Conservation (phyloP, 2,329 filamentous ascomycete genomes). For the Chaetomiaceae sp. region DNA sequence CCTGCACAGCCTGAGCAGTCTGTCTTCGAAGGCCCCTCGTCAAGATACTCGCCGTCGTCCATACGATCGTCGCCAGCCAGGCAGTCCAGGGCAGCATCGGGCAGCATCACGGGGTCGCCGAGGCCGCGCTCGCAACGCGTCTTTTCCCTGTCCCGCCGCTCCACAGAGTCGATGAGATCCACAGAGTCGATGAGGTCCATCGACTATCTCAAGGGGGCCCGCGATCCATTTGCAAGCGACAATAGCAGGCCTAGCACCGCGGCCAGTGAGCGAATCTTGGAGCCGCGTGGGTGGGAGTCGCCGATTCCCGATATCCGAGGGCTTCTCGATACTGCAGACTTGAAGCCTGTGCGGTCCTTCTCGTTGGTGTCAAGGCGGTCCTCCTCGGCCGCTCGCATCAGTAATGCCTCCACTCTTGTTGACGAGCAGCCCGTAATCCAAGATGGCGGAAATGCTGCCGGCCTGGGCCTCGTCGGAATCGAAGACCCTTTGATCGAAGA, state of each 20-base stretch:
- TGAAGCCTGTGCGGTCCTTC: conserved; percentile 16
- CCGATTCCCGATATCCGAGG: not conserved
- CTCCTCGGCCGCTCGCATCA: conserved; percentile 11
- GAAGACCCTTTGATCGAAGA: too few relatives aligned
- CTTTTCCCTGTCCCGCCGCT: conserved; percentile 20
- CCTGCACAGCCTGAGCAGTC: conserved; percentile 4
- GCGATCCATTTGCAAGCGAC: not conserved
- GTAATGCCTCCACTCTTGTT: conserved; percentile 18
- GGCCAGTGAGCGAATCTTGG: conserved; percentile 1
- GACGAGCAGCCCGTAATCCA: conserved; percentile 6
- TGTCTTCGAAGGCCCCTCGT: not conserved
- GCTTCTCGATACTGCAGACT: conserved; percentile 7
- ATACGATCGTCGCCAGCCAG: not conserved
- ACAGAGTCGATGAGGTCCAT: conserved; percentile 17
- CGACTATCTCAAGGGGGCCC: conserved; percentile 8
- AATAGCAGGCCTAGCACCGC: conserved; percentile 10
- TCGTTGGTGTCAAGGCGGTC: conserved; percentile 13
- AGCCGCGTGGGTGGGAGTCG: not conserved
- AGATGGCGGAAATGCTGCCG: not conserved
- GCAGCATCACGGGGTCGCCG: conserved; percentile 5
- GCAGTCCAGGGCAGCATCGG: not conserved
- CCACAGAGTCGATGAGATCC: conserved; percentile 16
- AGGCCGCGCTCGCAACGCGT: conserved; percentile 14
- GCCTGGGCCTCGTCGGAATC: not conserved
- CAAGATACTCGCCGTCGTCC: conserved; percentile 1